Base-by-base conservation (phyloP, 108 stramenopile species). In the Conticribra guillardii region DNA sequence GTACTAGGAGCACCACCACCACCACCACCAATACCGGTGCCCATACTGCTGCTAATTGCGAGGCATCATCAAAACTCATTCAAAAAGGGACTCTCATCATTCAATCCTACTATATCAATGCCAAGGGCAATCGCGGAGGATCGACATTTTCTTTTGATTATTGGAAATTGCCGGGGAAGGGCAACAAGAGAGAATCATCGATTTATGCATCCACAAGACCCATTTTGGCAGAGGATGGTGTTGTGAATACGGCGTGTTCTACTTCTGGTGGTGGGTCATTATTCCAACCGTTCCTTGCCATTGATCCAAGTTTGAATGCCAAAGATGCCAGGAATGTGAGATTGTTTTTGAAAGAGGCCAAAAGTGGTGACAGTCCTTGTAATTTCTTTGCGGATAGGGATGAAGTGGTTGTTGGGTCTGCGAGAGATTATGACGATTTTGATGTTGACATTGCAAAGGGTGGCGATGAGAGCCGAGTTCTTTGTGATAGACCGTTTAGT, bases 91-190 rank as follows among this genome's bases (percentile, higher is more conserved):
- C 14, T 27, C 17, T 55, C 2, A 21, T 55, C 27, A 55, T 55
- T 29, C 24, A 55, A 17, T 9, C 4, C 17, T 14, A 55, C 24
- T 55, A 16, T 29, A 23, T 29, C 27, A 55, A 27, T 27, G 54
- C 23, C 4, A 55, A 55, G 7, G 54, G 54, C 7, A 55, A 14
- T 5, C 21, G 21, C 21, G 23, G 54, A 5, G 27, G 26, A 5
- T 24, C 54, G 15, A 55, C 4, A 5, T 55, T 29, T 55, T 24
- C 26, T 29, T 55, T 55, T 30, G 26, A 29, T 24, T 5, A 55
- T 55, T 55, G 54, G 54, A 55, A 55, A 29, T 29, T 55, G 11
- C 54, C 54, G 3, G 54, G 54, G 17, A 4, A 29, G 27, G 26
- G 4, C 3, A n/a, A n/a, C n/a, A 55, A 55, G 23, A 24, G 54